Base-by-base conservation (phyloP, 306 rosid genomes). In the Dalbergia oliveri region DNA sequence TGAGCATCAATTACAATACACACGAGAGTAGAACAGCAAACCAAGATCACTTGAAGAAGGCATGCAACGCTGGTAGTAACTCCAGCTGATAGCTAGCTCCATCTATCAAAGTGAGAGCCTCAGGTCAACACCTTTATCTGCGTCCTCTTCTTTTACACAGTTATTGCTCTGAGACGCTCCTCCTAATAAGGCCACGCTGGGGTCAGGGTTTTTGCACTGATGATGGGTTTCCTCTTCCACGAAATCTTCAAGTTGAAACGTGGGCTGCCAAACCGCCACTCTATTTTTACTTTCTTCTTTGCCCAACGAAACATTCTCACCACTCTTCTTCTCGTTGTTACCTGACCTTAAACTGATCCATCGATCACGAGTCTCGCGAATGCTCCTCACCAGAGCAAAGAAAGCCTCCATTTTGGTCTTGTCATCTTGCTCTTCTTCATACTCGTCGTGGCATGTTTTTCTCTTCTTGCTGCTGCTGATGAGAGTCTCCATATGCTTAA, bases 161-260 rank as follows among this genome's bases (percentile, higher is more conserved):
- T 31, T 66, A 41, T 58, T 18, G 10, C 8, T 74, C 11, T 37
- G 51, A 33, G 87, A 62, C 19, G 56, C 60, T 34, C 33, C 69
- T 10, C n/a, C 33, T 3, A 63, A n/a, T 1, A 45, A 23, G 16
- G 66, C 15, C 31, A 50, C 6, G 12, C 51, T 31, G 51, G 62
- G 61, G 3, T 75, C 41, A 18, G 26, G 26, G 50, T 75, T 70
- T 81, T 12, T 9, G 66, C 21, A 5, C 19, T 14, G 34, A 23
- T 8, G 65, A 59, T 9, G 9, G 9, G 11, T 44, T 16, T 60
- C 13, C 18, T 50, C 90, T 78, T 87, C 88, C 13, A 33, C 56
- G 66, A 90, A 92, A 83, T 88, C 94, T 78, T 87, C 84, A 34
- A 54, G 51, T 53, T 78, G 70, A 83, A 90, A 92, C 66, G 76